phyloP scores from a whole-genome alignment of 345 rosid genomes.

The Excoecaria cochinchinensis region DNA sequence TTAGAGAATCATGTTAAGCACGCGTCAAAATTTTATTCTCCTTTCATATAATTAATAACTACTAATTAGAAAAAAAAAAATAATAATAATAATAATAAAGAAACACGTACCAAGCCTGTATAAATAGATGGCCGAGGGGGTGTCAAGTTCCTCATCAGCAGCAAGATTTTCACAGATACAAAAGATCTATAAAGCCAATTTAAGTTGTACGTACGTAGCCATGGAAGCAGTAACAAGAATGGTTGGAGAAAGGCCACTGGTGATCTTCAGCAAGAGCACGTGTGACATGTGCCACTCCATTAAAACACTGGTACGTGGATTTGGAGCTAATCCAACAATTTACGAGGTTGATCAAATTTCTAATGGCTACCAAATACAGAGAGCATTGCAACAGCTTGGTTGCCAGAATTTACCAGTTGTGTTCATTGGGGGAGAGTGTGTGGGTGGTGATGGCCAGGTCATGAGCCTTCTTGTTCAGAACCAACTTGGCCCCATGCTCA shows the following conservation, averaged over 20 bases:
- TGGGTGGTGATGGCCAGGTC: conserved; percentile 77
- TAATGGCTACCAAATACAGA: conserved; percentile 55
- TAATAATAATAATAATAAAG: no score
- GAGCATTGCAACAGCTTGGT: conserved; percentile 59
- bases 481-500: conserved; percentile 60
- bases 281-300: conserved; percentile 78
- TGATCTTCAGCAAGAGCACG: conserved; percentile 81
- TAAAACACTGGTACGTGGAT: conserved; percentile 58
- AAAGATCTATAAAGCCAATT: no score
- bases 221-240: conserved; percentile 47
- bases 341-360: conserved; percentile 68
- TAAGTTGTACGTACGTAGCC: background rate
- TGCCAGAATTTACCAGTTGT: conserved; percentile 68
- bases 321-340: conserved; percentile 71
- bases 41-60: background rate
- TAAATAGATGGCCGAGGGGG: conserved; percentile 29
- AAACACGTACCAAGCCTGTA: background rate
- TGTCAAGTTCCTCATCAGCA: conserved; percentile 6
- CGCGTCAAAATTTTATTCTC: conserved; percentile 17
- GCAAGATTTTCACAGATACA: background rate
- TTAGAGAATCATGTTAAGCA: conserved; percentile 16
- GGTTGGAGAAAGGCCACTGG: conserved; percentile 70
- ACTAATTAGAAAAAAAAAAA: background rate
- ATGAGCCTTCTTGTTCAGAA: conserved; percentile 70
- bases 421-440: conserved; percentile 68